Conservation (phyloP, 768 basidiomycete species). For the Auricularia sp. region DNA sequence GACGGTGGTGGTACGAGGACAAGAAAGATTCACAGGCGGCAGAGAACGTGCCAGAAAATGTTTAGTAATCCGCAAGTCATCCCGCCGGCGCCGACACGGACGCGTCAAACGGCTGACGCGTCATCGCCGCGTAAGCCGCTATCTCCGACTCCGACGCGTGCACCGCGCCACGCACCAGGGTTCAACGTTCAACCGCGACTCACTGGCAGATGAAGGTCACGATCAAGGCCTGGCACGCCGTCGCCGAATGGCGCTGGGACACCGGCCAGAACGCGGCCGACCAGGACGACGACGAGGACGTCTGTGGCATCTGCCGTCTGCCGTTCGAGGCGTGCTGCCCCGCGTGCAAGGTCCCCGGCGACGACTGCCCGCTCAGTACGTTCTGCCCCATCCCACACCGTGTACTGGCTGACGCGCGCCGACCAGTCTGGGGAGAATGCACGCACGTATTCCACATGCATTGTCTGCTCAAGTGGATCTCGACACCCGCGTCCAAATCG, state of each 20-base stretch:
- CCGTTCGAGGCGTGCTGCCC: constrained; percentile 94
- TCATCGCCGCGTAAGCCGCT: no score
- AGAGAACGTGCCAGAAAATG: no score
- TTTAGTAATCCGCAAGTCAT: no score
- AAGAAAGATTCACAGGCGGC: no score
- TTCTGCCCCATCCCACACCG: constrained; percentile 12
- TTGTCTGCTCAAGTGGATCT: constrained; percentile 93
- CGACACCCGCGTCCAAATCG: constrained; percentile 78
- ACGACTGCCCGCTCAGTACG: constrained; percentile 86
- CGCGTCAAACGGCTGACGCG: no score
- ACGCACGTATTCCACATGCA: constrained; percentile 99
- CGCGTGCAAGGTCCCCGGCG: constrained; percentile 91
- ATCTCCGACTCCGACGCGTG: no score
- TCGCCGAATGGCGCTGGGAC: constrained; percentile 88
- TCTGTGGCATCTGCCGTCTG: constrained; percentile 84
- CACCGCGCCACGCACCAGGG: no score
- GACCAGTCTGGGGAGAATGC: constrained; percentile 94
- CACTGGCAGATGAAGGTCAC: constrained; percentile 56
- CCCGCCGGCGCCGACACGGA: no score
- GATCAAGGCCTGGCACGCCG: constrained; percentile 79
- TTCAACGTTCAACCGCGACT: no score
- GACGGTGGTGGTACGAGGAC: no score
- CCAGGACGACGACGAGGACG: constrained; percentile 44
- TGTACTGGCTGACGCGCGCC: not conserved
- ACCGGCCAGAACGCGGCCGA: constrained; percentile 25